Conservation (phyloP, 1,284 basidiomycete species). For the Marasmius sp. region DNA sequence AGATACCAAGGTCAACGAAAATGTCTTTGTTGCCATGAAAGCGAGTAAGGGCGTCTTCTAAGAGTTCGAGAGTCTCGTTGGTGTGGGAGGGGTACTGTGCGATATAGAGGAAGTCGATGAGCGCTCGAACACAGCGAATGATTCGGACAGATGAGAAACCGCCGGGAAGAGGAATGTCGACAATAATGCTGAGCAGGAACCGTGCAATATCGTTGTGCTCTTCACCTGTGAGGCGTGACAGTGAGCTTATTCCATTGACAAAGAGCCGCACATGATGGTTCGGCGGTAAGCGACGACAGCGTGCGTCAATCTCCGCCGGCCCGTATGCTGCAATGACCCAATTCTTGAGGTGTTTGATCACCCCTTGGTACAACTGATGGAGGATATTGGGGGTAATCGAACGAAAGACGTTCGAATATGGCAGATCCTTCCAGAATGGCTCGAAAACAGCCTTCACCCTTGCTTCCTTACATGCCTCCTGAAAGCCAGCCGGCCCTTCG, state of each 20-base stretch:
- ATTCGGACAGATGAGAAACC: constrained; percentile 24
- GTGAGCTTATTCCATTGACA: constrained; percentile 31
- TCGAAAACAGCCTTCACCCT: constrained; percentile 9
- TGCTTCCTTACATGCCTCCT: constrained; percentile 4
- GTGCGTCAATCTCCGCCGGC: constrained; percentile 28
- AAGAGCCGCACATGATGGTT: constrained; percentile 34
- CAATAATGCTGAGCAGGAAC: constrained; percentile 29
- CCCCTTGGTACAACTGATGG: too few relatives aligned
- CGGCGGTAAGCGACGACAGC: constrained; percentile 25
- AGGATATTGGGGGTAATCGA: constrained; percentile 31
- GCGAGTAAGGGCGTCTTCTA: too few relatives aligned
- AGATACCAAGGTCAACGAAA: constrained; percentile 21
- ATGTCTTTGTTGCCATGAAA: constrained; percentile 27
- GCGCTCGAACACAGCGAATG: too few relatives aligned
- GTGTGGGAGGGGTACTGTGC: constrained; percentile 26
- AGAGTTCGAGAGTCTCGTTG: too few relatives aligned
- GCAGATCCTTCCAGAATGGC: constrained; percentile 33
- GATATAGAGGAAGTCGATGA: constrained; percentile 13
- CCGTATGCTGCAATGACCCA: constrained; percentile 25
- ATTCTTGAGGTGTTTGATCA: constrained; percentile 7
- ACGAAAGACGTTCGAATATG: constrained; percentile 30
- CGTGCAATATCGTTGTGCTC: constrained; percentile 31
- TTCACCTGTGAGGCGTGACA: constrained; percentile 27
- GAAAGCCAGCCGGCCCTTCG: too few relatives aligned
- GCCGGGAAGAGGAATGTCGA: too few relatives aligned